These are phyloP conservation scores for Metarhizium humberi DNA, from an alignment of 2,329 filamentous ascomycete genomes.

Conservation along the genomic window DNA sequence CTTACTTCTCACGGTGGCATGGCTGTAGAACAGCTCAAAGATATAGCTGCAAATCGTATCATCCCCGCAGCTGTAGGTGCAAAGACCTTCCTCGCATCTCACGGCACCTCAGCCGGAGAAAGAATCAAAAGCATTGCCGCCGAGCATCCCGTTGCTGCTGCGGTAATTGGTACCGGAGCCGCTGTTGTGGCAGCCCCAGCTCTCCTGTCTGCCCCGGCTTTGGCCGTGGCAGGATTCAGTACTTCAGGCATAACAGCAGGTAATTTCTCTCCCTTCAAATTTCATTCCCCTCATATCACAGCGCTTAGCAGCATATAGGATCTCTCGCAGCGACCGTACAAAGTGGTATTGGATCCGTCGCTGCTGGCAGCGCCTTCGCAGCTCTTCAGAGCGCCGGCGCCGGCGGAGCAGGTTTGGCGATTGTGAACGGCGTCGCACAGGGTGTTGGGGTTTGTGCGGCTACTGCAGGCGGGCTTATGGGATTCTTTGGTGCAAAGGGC, in stretches of 20 bases:
- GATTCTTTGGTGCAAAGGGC: neutral
- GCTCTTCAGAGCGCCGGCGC: slow-evolving; percentile 21
- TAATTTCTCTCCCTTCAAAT: neutral
- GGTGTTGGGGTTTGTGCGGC: slow-evolving; percentile 1
- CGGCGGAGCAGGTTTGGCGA: slow-evolving; percentile 17
- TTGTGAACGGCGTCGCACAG: slow-evolving; percentile 12
- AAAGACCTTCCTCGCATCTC: too few species aligned
- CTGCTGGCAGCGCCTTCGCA: slow-evolving; percentile 15
- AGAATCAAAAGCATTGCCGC: neutral
- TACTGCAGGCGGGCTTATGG: neutral
- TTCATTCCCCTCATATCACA: too few species aligned
- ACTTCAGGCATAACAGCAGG: neutral
- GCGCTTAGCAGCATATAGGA: neutral
- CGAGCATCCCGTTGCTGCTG: neutral
- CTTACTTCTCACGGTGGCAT: neutral
- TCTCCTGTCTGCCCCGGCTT: neutral
- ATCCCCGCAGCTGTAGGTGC: too few species aligned
- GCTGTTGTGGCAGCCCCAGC: neutral
- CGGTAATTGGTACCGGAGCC: neutral
- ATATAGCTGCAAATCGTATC: too few species aligned
- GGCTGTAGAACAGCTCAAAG: neutral
- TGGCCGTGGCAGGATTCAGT: neutral
- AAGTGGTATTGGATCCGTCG: slow-evolving; percentile 19
- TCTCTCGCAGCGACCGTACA: slow-evolving; percentile 9
- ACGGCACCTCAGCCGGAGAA: too few species aligned